Evolutionary conservation across 202 grass and related monocot species (phyloP), one percentile per base, ranked within the genome.

Genomic region (Alloteropsis angusta): DNA sequence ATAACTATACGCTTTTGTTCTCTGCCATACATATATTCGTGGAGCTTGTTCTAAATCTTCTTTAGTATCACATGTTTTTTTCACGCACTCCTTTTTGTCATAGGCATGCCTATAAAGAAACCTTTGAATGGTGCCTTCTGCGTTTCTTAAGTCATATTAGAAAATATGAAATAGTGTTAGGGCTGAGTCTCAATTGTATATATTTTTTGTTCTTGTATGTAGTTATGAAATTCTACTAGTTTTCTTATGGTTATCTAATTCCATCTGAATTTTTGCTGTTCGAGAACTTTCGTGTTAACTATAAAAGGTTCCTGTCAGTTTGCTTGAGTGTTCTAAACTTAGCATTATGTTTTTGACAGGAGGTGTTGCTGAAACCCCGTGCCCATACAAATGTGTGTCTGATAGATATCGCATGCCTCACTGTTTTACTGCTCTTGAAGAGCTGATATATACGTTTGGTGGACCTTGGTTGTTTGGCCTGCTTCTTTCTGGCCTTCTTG

Each of bases 381-480:
- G 95, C 68, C 91, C 95, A 21, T 98, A 90, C 75, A 94, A 90
- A 85, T 98, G 95, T 79, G 74, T 93, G 50, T 92, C 95, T 54
- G 95, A 98, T 71, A 92, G 95, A 88, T 98, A 98, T 81, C 87
- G 70, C 64, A 92, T 98, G 95, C 95, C 95, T 68, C 85, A 90
- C 78, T 98, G 95, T 87, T 98, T 92, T 84, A 98, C 95, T 67
- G 87, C 95, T 47, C 82, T 98, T 43, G 95, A 98, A 86, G 95
- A 98, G 83, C 79, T 98, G 48, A 90, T 98, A 85, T 82, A 94
- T 47, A 92, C 95, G 72, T 98, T 98, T 74, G 95, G 95, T 47
- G 95, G 95, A 72, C 95, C 95, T 65, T 94, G 89, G 95, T 75
- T 90, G n/a, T 98, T 98, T 85, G 95, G 91, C 47, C 81, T 98